Evolutionary conservation across 805 yeast genomes (phyloP).

Genomic region (Candida saitoana): DNA sequence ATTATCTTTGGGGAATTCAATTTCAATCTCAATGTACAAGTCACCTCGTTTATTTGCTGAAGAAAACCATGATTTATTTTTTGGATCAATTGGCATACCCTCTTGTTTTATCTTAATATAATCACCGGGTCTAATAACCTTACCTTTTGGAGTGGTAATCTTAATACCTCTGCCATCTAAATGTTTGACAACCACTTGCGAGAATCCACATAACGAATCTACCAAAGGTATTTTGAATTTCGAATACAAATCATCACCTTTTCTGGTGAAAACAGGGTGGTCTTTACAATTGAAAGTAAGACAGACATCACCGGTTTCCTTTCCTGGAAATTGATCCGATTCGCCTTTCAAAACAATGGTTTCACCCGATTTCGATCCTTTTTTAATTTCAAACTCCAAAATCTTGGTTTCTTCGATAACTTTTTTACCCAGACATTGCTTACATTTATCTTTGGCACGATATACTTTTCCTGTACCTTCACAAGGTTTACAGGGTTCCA

Average conservation of each 20-base stretch:
- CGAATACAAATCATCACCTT: constrained; percentile 62
- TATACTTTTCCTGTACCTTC: constrained; percentile 62
- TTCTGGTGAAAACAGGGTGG: constrained; percentile 50
- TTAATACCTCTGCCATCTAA: constrained; percentile 75
- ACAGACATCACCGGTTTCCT: constrained; percentile 72
- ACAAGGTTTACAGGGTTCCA: constrained; percentile 63
- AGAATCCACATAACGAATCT: constrained; percentile 84
- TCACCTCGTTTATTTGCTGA: constrained; percentile 50
- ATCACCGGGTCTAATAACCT: constrained; percentile 77
- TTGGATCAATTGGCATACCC: constrained; percentile 73
- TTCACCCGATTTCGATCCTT: constrained; percentile 66
- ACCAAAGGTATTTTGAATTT: constrained; percentile 58
- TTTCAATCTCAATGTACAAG: constrained; percentile 61
- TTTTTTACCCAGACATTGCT: constrained; percentile 65
- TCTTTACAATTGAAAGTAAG: constrained; percentile 52
- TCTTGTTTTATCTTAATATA: constrained; percentile 59
- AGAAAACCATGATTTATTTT: constrained; percentile 25
- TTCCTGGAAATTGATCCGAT: constrained; percentile 76
- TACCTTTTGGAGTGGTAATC: constrained; percentile 67
- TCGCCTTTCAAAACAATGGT: constrained; percentile 57
- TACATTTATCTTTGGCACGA: constrained; percentile 69
- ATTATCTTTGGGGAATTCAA: constrained; percentile 79
- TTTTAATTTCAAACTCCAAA: constrained; percentile 70
- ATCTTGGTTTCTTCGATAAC: constrained; percentile 62
- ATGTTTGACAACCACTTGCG: constrained; percentile 59